Conservation (phyloP, 2,329 filamentous ascomycete species). For the Aspergillus sp. region DNA sequence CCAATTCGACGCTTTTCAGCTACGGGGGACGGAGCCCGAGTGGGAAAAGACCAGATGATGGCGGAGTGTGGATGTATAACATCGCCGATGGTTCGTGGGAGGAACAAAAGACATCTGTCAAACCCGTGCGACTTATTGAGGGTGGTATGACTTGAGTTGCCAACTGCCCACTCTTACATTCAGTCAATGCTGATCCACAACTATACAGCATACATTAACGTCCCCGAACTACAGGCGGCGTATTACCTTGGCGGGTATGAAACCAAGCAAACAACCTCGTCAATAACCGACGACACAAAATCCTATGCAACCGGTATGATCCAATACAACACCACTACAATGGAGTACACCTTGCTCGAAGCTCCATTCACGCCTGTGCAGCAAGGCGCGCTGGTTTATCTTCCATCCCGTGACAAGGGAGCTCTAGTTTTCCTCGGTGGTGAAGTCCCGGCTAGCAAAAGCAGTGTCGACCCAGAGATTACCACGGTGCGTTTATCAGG, state of each 20-base stretch:
- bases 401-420: conserved; percentile 12
- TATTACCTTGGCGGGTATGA: conserved; percentile 17
- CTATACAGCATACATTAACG: conserved; percentile 9
- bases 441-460: conserved; percentile 15
- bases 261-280: conserved; percentile 8
- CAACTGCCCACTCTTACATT: neutral
- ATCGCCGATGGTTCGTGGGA: conserved; percentile 5
- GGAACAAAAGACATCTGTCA: conserved; percentile 11
- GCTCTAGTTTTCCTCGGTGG: conserved; percentile 17
- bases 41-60: conserved; percentile 4
- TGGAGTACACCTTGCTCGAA: conserved; percentile 4
- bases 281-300: conserved; percentile 13
- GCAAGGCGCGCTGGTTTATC: conserved; percentile 13
- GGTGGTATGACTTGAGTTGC: neutral
- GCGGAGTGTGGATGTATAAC: conserved; percentile 12
- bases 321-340: conserved; percentile 17
- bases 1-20: conserved; percentile 13
- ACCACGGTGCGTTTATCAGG: conserved; percentile 4
- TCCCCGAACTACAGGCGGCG: conserved; percentile 11
- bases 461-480: conserved; percentile 13
- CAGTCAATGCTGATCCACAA: neutral
- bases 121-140: conserved; percentile 6
- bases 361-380: conserved; percentile 13
- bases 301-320: conserved; percentile 12
- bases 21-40: conserved; percentile 12